Evolutionary conservation across 306 rosid genomes (phyloP), one percentile per base, ranked within the genome.

Genomic region (Potentilla sterilis): DNA sequence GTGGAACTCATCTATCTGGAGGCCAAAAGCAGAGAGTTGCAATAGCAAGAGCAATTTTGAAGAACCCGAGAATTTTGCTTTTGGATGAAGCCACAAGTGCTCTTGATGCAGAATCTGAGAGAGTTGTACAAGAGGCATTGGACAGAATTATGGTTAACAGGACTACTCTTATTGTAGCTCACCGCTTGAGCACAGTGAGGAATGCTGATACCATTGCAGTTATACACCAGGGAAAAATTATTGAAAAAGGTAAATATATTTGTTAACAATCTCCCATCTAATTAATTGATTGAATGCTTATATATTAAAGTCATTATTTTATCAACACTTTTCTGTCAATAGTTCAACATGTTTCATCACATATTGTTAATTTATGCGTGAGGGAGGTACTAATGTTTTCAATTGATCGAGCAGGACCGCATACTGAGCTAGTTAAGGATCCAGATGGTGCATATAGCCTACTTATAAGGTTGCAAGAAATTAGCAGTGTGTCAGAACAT

Each of bases 1-100:
- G 87, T 69, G 97, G 94, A 82, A 80, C 87, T 73, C 98, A 90
- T 62, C 84, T 93, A 24, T 93, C 94, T 3, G 89, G 91, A 4
- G 91, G 91, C 34, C 91, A 87, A 48, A 87, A 85, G 86, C 91
- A 87, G 46, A 78, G 91, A 81, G 54, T 86, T 62, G 90, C 90
- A 12, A 83, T 86, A 47, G 90, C 90, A 16, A 79, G 90, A 74
- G 90, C 90, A 6, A 81, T 86, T 43, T 41, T 86, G n/a, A 86
- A 86, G 67, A 82, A 84, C 70, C 90, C 87, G 7, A 62, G 81
- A 74, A 83, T 86, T 78, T 59, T 86, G 32, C 90, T 86, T 58
- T 69, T 86, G 24, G 90, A 86, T 74, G 90, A 86, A 81, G 90
- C 90, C 10, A 86, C 90, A 18, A 86, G 90, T 21, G 90, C 90